A percentile compares a stretch with the other conserved stretches of the same genome.
These are phyloP conservation scores for Fonsecaea nubica DNA, from an alignment of 2,329 filamentous ascomycete species.

Conservation along the genomic window DNA sequence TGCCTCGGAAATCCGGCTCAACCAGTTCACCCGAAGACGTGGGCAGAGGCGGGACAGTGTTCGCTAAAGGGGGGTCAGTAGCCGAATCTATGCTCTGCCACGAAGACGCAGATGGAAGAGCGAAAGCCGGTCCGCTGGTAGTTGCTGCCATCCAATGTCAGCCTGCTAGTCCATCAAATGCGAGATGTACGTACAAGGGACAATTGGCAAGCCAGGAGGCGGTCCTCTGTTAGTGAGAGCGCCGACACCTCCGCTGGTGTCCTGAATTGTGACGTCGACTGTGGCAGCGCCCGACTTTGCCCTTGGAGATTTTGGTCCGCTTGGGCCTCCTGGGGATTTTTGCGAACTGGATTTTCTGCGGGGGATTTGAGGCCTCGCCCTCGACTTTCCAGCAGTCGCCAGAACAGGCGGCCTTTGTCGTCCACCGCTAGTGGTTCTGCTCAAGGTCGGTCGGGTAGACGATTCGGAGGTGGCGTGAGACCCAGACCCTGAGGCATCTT, in stretches of 20 bases:
- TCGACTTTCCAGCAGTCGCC: slow-evolving; percentile 29
- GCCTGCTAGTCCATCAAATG: not conserved
- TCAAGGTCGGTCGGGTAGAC: slow-evolving; percentile 29
- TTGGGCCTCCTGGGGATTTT: slow-evolving; percentile 19
- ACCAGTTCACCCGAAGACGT: slow-evolving; percentile 42
- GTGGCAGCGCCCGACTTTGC: not conserved
- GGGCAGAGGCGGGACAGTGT: slow-evolving; percentile 26
- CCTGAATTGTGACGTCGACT: not conserved
- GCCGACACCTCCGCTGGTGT: not conserved
- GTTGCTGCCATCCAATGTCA: slow-evolving; percentile 19
- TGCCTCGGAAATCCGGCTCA: slow-evolving; percentile 47
- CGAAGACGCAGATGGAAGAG: slow-evolving; percentile 37
- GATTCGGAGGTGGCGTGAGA: slow-evolving; percentile 28
- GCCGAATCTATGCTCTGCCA: slow-evolving; percentile 39
- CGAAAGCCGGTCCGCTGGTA: slow-evolving; percentile 31
- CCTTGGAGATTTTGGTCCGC: slow-evolving; percentile 22
- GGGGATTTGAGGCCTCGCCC: slow-evolving; percentile 28
- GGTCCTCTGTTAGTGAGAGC: slow-evolving; percentile 13
- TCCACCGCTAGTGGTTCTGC: slow-evolving; percentile 31
- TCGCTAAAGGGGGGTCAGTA: slow-evolving; percentile 15
- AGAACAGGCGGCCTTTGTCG: slow-evolving; percentile 22
- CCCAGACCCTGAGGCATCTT: slow-evolving; percentile 21
- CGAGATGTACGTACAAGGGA: slow-evolving; percentile 26
- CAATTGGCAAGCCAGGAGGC: slow-evolving; percentile 24
- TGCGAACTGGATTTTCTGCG: slow-evolving; percentile 34